Percentiles rank a stretch among this genome's conserved stretches.
Conservation (phyloP, 2,329 filamentous ascomycete genomes). For the Gaeumannomyces sp. region DNA sequence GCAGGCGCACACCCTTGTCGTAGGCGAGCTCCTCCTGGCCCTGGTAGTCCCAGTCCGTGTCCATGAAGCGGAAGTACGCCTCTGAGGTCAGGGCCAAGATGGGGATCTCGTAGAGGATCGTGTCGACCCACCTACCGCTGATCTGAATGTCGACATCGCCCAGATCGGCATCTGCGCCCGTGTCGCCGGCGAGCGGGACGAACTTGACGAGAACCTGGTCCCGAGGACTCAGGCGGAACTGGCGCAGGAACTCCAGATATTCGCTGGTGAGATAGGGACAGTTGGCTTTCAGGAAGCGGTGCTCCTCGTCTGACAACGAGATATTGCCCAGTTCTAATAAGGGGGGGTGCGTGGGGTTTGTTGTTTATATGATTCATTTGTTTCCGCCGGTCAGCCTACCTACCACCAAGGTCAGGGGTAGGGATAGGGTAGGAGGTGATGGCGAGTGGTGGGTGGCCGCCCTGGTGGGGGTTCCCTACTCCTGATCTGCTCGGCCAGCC, state of each 20-base stretch:
- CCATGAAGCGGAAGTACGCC: slow-evolving; percentile 95
- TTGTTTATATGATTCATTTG: background rate
- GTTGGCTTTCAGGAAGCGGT: slow-evolving; percentile 67
- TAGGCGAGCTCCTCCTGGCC: slow-evolving; percentile 82
- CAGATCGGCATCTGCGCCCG: slow-evolving; percentile 55
- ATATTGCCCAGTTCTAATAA: slow-evolving; percentile 66
- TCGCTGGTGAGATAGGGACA: slow-evolving; percentile 73
- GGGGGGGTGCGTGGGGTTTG: background rate
- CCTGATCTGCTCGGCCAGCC: slow-evolving; percentile 77
- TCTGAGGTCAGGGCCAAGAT: slow-evolving; percentile 87
- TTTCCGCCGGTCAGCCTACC: background rate
- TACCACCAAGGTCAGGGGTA: background rate
- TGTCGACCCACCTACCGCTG: slow-evolving; percentile 83
- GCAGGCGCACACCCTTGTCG: slow-evolving; percentile 68
- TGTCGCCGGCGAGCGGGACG: slow-evolving; percentile 45
- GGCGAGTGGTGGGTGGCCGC: slow-evolving; percentile 16
- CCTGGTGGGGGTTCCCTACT: slow-evolving; percentile 45
- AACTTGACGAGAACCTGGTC: slow-evolving; percentile 75
- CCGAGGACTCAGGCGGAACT: slow-evolving; percentile 73
- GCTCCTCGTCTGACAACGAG: slow-evolving; percentile 70
- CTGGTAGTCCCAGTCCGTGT: slow-evolving; percentile 84
- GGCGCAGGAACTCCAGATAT: slow-evolving; percentile 76
- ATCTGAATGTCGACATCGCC: slow-evolving; percentile 75
- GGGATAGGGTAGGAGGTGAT: slow-evolving; percentile 32
- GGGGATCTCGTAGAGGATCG: slow-evolving; percentile 96